These are phyloP conservation scores for Boletellus deceptivus DNA, from an alignment of 1,284 basidiomycete genomes.

Conservation along the genomic window DNA sequence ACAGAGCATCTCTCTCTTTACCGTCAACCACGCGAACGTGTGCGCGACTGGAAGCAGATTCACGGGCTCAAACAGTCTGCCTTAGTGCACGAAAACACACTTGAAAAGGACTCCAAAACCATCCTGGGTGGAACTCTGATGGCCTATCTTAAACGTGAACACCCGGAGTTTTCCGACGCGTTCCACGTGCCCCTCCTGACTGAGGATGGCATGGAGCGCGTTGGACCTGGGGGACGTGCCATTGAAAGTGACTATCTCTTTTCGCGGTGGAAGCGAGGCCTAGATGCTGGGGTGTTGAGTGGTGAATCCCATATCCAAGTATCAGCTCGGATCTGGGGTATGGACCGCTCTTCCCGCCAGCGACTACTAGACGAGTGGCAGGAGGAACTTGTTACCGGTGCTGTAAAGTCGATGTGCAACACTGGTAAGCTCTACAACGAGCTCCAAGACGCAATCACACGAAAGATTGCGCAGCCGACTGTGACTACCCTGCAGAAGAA, in stretches of 20 bases:
- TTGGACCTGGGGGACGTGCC: constrained; percentile 40
- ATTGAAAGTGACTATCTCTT: constrained; percentile 44
- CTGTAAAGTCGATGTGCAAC: constrained; percentile 34
- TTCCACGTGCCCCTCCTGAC: constrained; percentile 42
- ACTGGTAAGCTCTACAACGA: constrained; percentile 42
- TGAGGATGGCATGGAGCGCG: constrained; percentile 41
- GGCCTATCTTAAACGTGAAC: no score
- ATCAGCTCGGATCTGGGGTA: constrained; percentile 44
- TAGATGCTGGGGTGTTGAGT: constrained; percentile 43
- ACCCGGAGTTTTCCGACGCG: constrained; percentile 27
- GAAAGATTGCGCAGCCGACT: constrained; percentile 36
- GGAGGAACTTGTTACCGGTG: constrained; percentile 30
- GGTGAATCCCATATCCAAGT: constrained; percentile 28
- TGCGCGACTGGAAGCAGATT: no score
- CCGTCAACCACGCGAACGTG: no score
- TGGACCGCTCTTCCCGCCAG: constrained; percentile 36
- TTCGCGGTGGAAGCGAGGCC: constrained; percentile 42
- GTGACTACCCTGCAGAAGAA: constrained; percentile 39
- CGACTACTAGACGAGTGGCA: constrained; percentile 40
- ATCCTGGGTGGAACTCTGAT: no score
- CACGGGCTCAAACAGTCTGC: no score
- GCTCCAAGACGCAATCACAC: constrained; percentile 35
- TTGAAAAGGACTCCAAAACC: no score
- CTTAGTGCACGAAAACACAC: no score
- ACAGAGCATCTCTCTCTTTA: no score